Base-by-base conservation (phyloP, 1,284 basidiomycete species). In the Peniophora sp. region DNA sequence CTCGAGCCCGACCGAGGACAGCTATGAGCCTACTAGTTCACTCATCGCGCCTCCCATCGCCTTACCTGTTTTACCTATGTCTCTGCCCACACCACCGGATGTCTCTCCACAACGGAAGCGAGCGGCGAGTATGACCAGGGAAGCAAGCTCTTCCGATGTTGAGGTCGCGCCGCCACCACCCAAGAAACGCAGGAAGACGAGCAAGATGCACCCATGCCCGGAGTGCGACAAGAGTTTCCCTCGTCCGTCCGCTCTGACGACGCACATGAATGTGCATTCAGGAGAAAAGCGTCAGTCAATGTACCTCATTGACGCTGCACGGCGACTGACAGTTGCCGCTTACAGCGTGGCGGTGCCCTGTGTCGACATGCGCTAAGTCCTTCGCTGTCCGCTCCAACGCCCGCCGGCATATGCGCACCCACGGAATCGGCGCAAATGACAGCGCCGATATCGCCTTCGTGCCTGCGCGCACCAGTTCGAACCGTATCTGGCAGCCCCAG, bases 261-360 rank as follows among this genome's bases (percentile, higher is more conserved):
- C 84, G 15, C 84, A 87, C 64, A 85, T 85, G 81, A 80, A 83
- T 54, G 80, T 79, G 37, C 84, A 88, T 61, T 83, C 78, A 0
- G 81, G 82, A 34, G 74, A 73, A 37, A 81, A 79, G 63, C 85
- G 84, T 79, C 63, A 56, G 78, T 66, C 20, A 22, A 46, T 20
- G 46, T 35, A 17, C n/a, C 32, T 24, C 9, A 22, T 8, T 11
- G 47, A 22, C 35, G 36, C 34, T 5, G 20, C 20, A 39, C 41
- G 32, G 49, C 22, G 48, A 22, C 39, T n/a, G 17, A 23, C 46
- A 32, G 12, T 32, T 32, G 12, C 37, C 17, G 11, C 23, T 22
- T 37, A 36, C 57, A 85, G 82, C 81, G 6, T 81, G 71, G 62
- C 69, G 69, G 49, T 84, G 83, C 58, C 69, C 70, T 2, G 74